A percentile compares a stretch with the other conserved stretches of the same genome.
These are phyloP conservation scores for Taiozyma sp. DNA, from an alignment of 1,139 yeast species.

Conservation along the genomic window DNA sequence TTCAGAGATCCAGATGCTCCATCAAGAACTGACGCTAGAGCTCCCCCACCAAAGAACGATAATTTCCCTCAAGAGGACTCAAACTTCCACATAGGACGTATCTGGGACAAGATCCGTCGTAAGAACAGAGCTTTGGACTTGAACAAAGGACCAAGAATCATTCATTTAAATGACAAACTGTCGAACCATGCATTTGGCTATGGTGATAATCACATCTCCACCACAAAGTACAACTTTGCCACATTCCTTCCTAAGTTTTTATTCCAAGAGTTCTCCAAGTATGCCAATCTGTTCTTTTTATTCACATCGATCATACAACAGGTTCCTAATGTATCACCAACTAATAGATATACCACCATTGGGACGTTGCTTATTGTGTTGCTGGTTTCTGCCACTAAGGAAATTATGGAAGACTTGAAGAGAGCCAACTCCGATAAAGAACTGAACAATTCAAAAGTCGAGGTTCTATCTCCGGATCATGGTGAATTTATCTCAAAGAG, in stretches of 20 bases:
- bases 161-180: constrained; percentile 58
- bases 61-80: constrained; percentile 25
- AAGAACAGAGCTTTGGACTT: constrained; percentile 29
- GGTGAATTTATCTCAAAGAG: constrained; percentile 62
- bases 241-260: constrained; percentile 93
- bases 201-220: constrained; percentile 83
- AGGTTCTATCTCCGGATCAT: constrained; percentile 55
- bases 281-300: constrained; percentile 90
- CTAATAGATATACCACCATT: constrained; percentile 92
- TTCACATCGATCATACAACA: constrained; percentile 95
- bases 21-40: constrained; percentile 12
- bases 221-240: constrained; percentile 94
- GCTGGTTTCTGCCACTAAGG: constrained; percentile 88
- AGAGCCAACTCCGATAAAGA: constrained; percentile 89
- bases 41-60: constrained; percentile 6
- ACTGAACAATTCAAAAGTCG: constrained; percentile 72
- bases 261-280: constrained; percentile 95
- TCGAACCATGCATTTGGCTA: constrained; percentile 55
- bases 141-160: constrained; percentile 57
- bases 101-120: constrained; percentile 44
- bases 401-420: constrained; percentile 84
- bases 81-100: constrained; percentile 52
- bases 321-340: constrained; percentile 95
- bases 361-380: constrained; percentile 85
- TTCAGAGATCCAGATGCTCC: constrained; percentile 21